phyloP scores from a whole-genome alignment of 257 asterid species.

The Nicotiana benthamiana region DNA sequence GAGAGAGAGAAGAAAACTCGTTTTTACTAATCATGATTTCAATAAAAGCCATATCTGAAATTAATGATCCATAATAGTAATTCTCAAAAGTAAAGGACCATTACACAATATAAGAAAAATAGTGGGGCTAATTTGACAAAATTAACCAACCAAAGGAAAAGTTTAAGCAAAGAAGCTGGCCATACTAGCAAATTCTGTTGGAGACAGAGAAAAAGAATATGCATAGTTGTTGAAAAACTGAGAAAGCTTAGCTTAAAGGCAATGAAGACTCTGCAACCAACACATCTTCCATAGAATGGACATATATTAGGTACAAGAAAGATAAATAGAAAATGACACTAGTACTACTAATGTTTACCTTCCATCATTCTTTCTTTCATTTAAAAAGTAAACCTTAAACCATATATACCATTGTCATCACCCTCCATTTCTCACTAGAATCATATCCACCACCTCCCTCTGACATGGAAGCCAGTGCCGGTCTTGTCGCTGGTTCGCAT shows the following conservation, averaged over 20 bases:
- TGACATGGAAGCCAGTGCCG: slow-evolving; percentile 89
- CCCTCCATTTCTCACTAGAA: not conserved
- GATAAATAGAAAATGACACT: slow-evolving; percentile 26
- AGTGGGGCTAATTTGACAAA: not conserved
- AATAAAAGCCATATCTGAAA: not conserved
- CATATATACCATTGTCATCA: slow-evolving; percentile 14
- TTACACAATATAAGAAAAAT: not conserved
- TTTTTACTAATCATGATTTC: not conserved
- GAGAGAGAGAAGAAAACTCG: not conserved
- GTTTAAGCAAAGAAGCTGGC: slow-evolving; percentile 8
- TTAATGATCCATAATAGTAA: not conserved
- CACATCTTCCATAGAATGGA: slow-evolving; percentile 27
- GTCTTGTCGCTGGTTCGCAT: slow-evolving; percentile 95
- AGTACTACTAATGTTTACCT: slow-evolving; percentile 23
- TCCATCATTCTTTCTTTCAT: slow-evolving; percentile 21
- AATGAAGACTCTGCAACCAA: slow-evolving; percentile 90
- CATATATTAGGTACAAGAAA: slow-evolving; percentile 44
- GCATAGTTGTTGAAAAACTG: slow-evolving; percentile 40
- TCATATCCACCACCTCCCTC: not conserved
- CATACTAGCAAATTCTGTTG: not conserved
- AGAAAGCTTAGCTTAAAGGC: slow-evolving; percentile 67
- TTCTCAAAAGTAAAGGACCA: not conserved
- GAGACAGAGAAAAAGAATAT: slow-evolving; percentile 17
- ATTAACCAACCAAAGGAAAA: not conserved
- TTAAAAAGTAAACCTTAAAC: slow-evolving; percentile 31